phyloP scores from a whole-genome alignment of 1,139 yeast genomes.

The Hyphopichia buzzinii region DNA sequence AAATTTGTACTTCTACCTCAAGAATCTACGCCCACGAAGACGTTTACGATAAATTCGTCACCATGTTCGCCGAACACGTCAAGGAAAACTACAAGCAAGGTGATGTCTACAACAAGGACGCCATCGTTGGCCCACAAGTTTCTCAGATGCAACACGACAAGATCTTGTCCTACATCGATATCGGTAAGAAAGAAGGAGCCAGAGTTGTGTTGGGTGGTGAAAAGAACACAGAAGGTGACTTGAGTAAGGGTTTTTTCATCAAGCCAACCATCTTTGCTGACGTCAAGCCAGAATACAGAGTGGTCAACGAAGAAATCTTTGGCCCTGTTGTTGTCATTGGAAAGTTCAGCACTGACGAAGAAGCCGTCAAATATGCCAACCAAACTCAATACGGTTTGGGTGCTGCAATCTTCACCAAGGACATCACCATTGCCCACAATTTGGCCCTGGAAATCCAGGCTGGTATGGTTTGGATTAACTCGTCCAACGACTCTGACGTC shows the following conservation, averaged over 20 bases:
- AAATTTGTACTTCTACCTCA: slow-evolving; percentile 47
- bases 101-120: slow-evolving; percentile 52
- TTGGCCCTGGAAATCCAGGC: slow-evolving; percentile 46
- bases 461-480: slow-evolving; percentile 60
- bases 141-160: slow-evolving; percentile 67
- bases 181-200: slow-evolving; percentile 59
- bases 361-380: slow-evolving; percentile 50
- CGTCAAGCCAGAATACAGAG: slow-evolving; percentile 50
- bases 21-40: slow-evolving; percentile 44
- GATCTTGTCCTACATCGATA: slow-evolving; percentile 47
- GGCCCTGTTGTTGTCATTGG: slow-evolving; percentile 60
- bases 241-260: slow-evolving; percentile 46
- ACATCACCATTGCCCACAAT: slow-evolving; percentile 43
- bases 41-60: slow-evolving; percentile 49
- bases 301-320: slow-evolving; percentile 57
- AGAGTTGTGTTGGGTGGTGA: slow-evolving; percentile 48
- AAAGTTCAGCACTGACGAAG: slow-evolving; percentile 52
- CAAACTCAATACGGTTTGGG: slow-evolving; percentile 57
- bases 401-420: slow-evolving; percentile 76
- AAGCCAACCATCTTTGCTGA: slow-evolving; percentile 58
- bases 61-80: slow-evolving; percentile 33
- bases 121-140: slow-evolving; percentile 78
- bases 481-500: slow-evolving; percentile 74
- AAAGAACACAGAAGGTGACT: slow-evolving; percentile 32
- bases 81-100: slow-evolving; percentile 55